Conservation (phyloP, 2,329 filamentous ascomycete genomes). For the Colletotrichum theobromicola region DNA sequence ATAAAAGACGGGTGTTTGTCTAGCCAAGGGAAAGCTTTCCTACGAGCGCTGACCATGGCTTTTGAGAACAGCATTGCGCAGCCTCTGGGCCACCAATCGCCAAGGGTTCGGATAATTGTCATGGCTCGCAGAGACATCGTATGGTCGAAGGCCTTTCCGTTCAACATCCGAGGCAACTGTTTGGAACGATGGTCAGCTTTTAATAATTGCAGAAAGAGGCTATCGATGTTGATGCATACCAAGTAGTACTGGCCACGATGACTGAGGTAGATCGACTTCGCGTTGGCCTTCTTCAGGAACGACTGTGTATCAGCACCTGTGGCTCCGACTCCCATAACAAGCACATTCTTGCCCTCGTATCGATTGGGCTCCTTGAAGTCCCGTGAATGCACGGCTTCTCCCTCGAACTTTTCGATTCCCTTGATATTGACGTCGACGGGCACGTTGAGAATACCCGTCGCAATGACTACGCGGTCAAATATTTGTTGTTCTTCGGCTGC, state of each 20-base stretch:
- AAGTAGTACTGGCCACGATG: slow-evolving; percentile 10
- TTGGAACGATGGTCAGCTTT: background rate
- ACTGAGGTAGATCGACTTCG: slow-evolving; percentile 16
- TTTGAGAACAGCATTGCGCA: background rate
- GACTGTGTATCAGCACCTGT: slow-evolving; percentile 70
- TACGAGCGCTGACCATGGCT: background rate
- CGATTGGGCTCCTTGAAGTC: slow-evolving; percentile 15
- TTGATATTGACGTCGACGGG: slow-evolving; percentile 7
- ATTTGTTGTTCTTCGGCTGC: background rate
- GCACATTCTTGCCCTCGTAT: slow-evolving; percentile 51
- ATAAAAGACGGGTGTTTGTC: slow-evolving; percentile 6
- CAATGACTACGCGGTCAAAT: slow-evolving; percentile 18
- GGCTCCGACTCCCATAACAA: slow-evolving; percentile 80
- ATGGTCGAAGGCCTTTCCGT: slow-evolving; percentile 16
- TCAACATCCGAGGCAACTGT: background rate
- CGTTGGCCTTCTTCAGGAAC: slow-evolving; percentile 4
- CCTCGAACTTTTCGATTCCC: slow-evolving; percentile 22
- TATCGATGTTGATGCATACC: background rate
- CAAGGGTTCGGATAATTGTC: background rate
- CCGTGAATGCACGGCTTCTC: slow-evolving; percentile 18
- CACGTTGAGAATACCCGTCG: slow-evolving; percentile 13
- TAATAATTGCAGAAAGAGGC: background rate
- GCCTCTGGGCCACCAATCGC: background rate
- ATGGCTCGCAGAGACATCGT: background rate
- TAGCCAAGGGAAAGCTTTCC: slow-evolving; percentile 12